Base-by-base conservation (phyloP, 2,329 filamentous ascomycete genomes). In the Colletotrichum tanaceti region DNA sequence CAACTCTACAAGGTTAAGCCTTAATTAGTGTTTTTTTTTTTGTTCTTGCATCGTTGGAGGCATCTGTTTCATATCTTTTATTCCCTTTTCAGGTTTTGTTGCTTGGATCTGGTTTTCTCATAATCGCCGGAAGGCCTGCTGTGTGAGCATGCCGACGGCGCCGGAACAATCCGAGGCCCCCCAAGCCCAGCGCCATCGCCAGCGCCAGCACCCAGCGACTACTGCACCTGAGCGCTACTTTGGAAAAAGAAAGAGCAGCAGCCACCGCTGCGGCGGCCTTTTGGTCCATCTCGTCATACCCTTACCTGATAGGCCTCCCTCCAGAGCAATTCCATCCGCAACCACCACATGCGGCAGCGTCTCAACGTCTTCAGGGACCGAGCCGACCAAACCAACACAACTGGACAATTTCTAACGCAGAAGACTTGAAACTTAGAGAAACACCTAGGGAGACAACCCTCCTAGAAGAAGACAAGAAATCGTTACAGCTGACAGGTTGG, bases 401-500 rank as follows among this genome's bases (percentile, higher is more conserved):
- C 3, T 3, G 5, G 28, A 28, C 28, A 28, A 28, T 28, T 28
- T 28, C 28, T 5, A 28, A 13, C 10, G 38, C 38, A 13, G 35
- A 22, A n/a, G 28, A 28, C 28, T 28, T 5, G 28, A 28, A 28
- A 28, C 28, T 28, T 5, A 1, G 28, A 28, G 28, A 28, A 28
- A 28, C 28, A 28, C 28, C 28, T 5, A 5, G 28, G 28, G 28
- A 28, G 28, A 28, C 28, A 28, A 28, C 28, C 28, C 5, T 5
- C 28, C 28, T 5, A 28, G 28, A 28, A 28, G 28, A 5, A 28
- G 28, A 28, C 28, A 28, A 28, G 32, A 14, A 57, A 61, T 13
- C 14, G 46, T 47, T 43, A 66, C 57, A 58, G 63, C 63, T 58
- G 58, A 50, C 50, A 58, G 63, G 63, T 66, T 50, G 57, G n/a